These are phyloP conservation scores for Salmacisia buchloeana DNA, from an alignment of 1,284 basidiomycete genomes.

Conservation along the genomic window DNA sequence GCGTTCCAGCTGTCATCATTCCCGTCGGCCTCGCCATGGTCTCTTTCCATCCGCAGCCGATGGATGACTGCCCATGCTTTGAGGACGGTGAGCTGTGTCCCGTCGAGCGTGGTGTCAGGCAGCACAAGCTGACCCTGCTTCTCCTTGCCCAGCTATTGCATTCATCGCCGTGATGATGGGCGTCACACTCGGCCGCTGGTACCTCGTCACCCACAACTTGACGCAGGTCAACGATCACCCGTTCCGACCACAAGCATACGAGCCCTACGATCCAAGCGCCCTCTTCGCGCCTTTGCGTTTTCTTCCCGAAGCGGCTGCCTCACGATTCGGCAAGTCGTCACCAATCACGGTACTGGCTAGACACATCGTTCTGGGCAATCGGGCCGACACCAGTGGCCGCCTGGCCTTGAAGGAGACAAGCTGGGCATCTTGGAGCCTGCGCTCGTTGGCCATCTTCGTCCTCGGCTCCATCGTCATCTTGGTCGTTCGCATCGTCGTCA, in stretches of 20 bases:
- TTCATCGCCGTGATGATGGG: constrained; percentile 80
- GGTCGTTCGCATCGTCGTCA: constrained; percentile 60
- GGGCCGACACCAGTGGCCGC: background rate
- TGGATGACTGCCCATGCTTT: constrained; percentile 96
- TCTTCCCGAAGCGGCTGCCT: constrained; percentile 8
- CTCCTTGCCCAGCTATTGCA: constrained; percentile 63
- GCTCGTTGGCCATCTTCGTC: constrained; percentile 23
- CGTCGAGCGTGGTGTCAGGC: background rate
- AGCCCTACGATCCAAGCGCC: background rate
- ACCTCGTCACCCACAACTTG: constrained; percentile 16
- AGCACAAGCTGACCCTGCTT: background rate
- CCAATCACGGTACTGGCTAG: background rate
- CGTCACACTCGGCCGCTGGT: constrained; percentile 66
- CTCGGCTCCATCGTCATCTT: constrained; percentile 60
- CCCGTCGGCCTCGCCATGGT: constrained; percentile 67
- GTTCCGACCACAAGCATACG: background rate
- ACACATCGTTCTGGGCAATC: background rate
- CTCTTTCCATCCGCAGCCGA: constrained; percentile 71
- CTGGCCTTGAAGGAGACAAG: background rate
- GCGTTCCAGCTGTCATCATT: constrained; percentile 66
- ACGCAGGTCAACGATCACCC: constrained; percentile 3
- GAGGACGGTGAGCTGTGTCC: constrained; percentile 60
- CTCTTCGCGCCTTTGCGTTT: background rate
- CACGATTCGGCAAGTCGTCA: background rate
- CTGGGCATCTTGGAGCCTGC: constrained; percentile 10